These are phyloP conservation scores for Suillus ampliporus DNA, from an alignment of 768 basidiomycete genomes.

Conservation along the genomic window DNA sequence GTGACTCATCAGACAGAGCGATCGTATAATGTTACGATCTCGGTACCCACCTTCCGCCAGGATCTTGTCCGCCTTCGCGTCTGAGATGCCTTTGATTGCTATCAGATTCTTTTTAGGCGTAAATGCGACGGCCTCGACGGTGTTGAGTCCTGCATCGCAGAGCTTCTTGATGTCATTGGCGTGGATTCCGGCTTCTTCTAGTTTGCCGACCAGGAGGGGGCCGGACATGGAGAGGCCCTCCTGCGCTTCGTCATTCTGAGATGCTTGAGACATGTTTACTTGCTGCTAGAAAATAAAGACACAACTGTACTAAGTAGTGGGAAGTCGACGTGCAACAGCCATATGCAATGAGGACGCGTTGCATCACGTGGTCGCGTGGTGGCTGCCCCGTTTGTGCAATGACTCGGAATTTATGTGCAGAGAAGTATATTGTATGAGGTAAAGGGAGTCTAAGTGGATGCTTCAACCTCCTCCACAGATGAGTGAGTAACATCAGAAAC, in stretches of 20 bases:
- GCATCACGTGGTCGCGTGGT: conserved; percentile 38
- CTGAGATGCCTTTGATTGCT: conserved; percentile 95
- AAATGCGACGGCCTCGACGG: conserved; percentile 94
- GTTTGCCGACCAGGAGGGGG: conserved; percentile 83
- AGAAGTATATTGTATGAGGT: not conserved
- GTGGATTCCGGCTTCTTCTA: conserved; percentile 88
- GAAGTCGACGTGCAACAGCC: not conserved
- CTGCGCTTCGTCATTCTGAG: conserved; percentile 55
- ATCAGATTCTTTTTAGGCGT: conserved; percentile 93
- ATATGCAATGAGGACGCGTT: conserved; percentile 28
- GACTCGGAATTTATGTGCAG: not conserved
- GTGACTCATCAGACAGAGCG: conserved; percentile 18
- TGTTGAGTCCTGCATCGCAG: conserved; percentile 87
- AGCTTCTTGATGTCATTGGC: conserved; percentile 95
- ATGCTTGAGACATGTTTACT: conserved; percentile 50
- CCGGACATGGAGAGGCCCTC: conserved; percentile 67
- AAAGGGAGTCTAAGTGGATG: conserved; percentile 6
- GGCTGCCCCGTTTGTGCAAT: not conserved
- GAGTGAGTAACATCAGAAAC: conserved; percentile 13
- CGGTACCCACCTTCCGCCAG: conserved; percentile 75
- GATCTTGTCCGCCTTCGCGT: conserved; percentile 97
- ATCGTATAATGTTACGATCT: conserved; percentile 7
- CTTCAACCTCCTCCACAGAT: not conserved
- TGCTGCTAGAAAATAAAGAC: conserved; percentile 1
- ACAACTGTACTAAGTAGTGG: not conserved